A percentile compares a stretch with the other conserved stretches of the same genome.
Evolutionary conservation across 495 filamentous ascomycete species (phyloP).

Genomic region (Xylaria bambusicola): DNA sequence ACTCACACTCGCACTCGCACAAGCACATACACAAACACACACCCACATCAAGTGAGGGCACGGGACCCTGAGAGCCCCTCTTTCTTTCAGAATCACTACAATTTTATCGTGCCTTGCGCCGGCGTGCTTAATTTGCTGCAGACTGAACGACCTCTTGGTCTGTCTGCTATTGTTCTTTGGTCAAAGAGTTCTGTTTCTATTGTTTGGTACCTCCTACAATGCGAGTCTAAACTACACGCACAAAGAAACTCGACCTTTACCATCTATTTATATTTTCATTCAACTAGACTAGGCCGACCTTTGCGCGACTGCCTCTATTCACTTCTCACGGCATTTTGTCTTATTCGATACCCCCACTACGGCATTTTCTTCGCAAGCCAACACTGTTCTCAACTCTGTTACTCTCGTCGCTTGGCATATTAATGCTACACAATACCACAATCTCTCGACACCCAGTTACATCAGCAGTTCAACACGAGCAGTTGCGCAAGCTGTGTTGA

Average conservation of each 20-base stretch:
- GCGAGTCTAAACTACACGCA: constrained; percentile 5
- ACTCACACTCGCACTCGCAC: not conserved
- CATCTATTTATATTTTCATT: constrained; percentile 20
- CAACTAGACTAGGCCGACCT: not conserved
- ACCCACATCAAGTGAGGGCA: constrained; percentile 15
- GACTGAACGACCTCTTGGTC: constrained; percentile 8
- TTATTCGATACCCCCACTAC: not conserved
- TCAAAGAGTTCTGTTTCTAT: constrained; percentile 26
- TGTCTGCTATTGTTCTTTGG: constrained; percentile 19
- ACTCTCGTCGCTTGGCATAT: not conserved
- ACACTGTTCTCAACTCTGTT: not conserved
- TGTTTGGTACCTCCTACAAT: constrained; percentile 17
- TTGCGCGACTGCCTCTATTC: constrained; percentile 13
- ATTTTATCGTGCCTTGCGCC: not conserved
- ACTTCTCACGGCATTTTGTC: not conserved
- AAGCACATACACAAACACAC: constrained; percentile 1
- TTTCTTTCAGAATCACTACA: not conserved
- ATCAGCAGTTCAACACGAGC: constrained; percentile 14
- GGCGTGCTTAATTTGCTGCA: not conserved
- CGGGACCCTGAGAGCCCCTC: not conserved
- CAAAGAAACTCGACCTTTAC: constrained; percentile 28
- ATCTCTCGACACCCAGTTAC: not conserved
- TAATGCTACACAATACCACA: not conserved
- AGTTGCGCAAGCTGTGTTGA: constrained; percentile 10
- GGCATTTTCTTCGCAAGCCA: not conserved